phyloP scores from a whole-genome alignment of 2,329 filamentous ascomycete species.

The Penicillium hordei region DNA sequence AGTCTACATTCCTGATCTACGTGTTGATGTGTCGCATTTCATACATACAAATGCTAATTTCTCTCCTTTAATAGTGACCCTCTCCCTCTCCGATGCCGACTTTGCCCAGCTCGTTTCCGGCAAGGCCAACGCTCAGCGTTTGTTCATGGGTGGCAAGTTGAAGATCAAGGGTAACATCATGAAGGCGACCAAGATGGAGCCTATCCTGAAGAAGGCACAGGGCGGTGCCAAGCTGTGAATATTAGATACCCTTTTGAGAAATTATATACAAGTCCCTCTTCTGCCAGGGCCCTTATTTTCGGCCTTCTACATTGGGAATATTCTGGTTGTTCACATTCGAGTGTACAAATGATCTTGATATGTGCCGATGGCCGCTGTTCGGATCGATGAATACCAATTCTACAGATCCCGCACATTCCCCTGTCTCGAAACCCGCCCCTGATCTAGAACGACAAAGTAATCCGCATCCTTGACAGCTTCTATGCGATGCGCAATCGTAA shows the following conservation, averaged over 20 bases:
- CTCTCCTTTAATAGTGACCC: slow-evolving; percentile 63
- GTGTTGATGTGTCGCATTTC: background rate
- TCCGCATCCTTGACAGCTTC: slow-evolving; percentile 62
- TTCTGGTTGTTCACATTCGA: background rate
- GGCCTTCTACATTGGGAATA: background rate
- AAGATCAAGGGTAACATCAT: slow-evolving; percentile 98
- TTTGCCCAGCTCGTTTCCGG: slow-evolving; percentile 80
- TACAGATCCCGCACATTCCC: slow-evolving; percentile 31
- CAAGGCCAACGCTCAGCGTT: slow-evolving; percentile 88
- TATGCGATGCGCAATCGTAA: slow-evolving; percentile 65
- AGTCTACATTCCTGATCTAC: slow-evolving; percentile 28
- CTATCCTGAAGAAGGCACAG: slow-evolving; percentile 85
- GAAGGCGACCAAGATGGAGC: slow-evolving; percentile 96
- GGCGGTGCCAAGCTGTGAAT: slow-evolving; percentile 71
- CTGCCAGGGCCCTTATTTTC: background rate
- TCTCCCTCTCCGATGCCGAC: slow-evolving; percentile 78
- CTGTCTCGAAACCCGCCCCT: slow-evolving; percentile 46
- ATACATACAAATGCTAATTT: slow-evolving; percentile 6
- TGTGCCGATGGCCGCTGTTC: background rate
- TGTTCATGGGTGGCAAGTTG: slow-evolving; percentile 98
- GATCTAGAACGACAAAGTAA: slow-evolving; percentile 55
- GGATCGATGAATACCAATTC: background rate
- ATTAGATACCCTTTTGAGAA: slow-evolving; percentile 48
- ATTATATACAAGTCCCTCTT: slow-evolving; percentile 5
- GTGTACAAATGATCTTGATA: background rate